Evolutionary conservation across 2,329 filamentous ascomycete species (phyloP).

Genomic region (Stemphylium vesicarium): DNA sequence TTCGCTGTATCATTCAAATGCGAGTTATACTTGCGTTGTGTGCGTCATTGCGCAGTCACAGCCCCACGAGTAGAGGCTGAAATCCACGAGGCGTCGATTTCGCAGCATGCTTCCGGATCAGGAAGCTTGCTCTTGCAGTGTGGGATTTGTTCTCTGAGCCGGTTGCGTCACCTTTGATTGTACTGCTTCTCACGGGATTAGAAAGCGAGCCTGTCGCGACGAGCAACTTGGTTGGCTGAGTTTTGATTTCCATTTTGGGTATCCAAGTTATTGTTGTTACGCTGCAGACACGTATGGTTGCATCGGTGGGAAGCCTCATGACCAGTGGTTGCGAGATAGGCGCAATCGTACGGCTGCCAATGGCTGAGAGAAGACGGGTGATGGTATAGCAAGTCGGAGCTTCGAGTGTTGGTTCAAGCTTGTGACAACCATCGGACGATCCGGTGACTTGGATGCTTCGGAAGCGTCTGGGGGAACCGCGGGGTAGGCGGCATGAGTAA

Average conservation of each 20-base stretch:
- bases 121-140: background rate
- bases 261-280: slow-evolving; percentile 2
- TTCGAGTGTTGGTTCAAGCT: slow-evolving; percentile 1
- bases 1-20: background rate
- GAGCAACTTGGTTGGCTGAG: background rate
- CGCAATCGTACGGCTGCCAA: slow-evolving; percentile 12
- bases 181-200: slow-evolving; percentile 2
- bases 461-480: slow-evolving; percentile 20
- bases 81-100: slow-evolving; percentile 7
- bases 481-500: slow-evolving; percentile 21
- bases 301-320: slow-evolving; percentile 11
- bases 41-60: slow-evolving; percentile 7
- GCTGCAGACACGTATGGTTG: slow-evolving; percentile 12
- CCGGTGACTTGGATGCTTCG: slow-evolving; percentile 18
- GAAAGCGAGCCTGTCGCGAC: background rate
- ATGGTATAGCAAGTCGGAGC: slow-evolving; percentile 6
- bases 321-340: slow-evolving; percentile 13
- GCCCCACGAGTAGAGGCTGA: slow-evolving; percentile 9
- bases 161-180: background rate
- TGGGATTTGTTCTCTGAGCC: slow-evolving; percentile 3
- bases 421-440: slow-evolving; percentile 14
- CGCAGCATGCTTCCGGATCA: slow-evolving; percentile 13
- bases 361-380: slow-evolving; percentile 4
- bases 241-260: background rate
- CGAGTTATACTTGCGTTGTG: background rate